A percentile compares a stretch with the other conserved stretches of the same genome.
These are phyloP conservation scores for Claviceps spartinae DNA, from an alignment of 2,329 filamentous ascomycete species.

Conservation along the genomic window DNA sequence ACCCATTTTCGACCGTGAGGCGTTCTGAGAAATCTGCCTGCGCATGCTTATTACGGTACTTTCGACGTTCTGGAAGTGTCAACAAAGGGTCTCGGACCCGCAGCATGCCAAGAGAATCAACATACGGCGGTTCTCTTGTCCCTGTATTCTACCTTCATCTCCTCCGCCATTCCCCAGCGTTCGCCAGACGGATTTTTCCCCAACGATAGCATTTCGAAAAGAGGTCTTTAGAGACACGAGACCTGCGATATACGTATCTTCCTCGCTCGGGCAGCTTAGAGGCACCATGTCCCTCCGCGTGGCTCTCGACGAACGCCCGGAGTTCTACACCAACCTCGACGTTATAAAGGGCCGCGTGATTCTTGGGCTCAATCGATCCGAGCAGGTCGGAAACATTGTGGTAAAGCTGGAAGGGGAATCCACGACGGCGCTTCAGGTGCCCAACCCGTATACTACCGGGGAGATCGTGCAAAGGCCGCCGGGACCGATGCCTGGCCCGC, in stretches of 20 bases:
- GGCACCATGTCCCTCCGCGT: constrained; percentile 52
- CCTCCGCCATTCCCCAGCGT: not conserved
- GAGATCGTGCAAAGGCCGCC: constrained; percentile 21
- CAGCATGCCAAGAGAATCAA: not conserved
- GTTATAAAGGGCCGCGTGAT: constrained; percentile 49
- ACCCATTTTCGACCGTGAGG: too few relatives aligned
- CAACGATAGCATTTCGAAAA: too few relatives aligned
- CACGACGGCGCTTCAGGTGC: constrained; percentile 47
- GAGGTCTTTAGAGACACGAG: not conserved
- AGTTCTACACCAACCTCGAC: constrained; percentile 72
- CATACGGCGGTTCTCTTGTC: not conserved
- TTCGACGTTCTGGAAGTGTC: too few relatives aligned
- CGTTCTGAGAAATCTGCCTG: too few relatives aligned
- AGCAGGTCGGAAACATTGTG: constrained; percentile 57
- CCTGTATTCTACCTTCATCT: not conserved
- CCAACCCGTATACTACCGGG: constrained; percentile 28
- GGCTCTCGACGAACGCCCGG: constrained; percentile 49
- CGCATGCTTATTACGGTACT: too few relatives aligned
- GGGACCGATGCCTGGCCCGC: constrained; percentile 18
- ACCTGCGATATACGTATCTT: not conserved
- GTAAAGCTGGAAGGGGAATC: constrained; percentile 78
- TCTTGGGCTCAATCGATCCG: constrained; percentile 47
- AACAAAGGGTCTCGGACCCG: not conserved
- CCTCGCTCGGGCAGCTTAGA: not conserved
- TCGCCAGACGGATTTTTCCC: too few relatives aligned